Base-by-base conservation (phyloP, 306 rosid genomes). In the Gleditsia sinensis region DNA sequence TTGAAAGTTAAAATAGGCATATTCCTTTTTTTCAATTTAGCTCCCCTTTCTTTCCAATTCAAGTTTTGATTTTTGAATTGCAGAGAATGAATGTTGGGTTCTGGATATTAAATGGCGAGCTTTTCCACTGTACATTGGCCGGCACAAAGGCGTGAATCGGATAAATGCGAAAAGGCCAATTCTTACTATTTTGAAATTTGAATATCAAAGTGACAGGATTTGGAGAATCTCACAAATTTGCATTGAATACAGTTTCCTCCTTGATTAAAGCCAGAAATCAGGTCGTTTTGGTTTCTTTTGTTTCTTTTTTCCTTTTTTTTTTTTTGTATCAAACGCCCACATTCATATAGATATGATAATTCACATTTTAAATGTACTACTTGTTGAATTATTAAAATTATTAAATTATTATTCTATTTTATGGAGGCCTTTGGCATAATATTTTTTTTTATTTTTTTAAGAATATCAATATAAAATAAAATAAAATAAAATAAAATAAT, bases 31-130 rank as follows among this genome's bases (percentile, higher is more conserved):
- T 63, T 49, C 36, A 78, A 75, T 67, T 60, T 51, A 67, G 61
- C 9, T 0, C 9, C 17, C 66, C 34, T 53, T 54, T 74, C 34
- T 53, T 54, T 74, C 14, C 59, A 32, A 36, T 76, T 74, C 78
- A 60, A 75, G 75, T 75, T 85, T 79, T 67, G 78, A 81, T 78
- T 54, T 75, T 85, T 79, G 61, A 76, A 81, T 78, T 54, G 50
- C n/a, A 25, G 7, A 40, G 36, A 17, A 5, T 21, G 0, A 21
- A 9, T 62, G 42, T 61, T 53, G 0, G 20, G 10, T 70, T 70
- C 72, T 9, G n/a, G n/a, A n/a, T n/a, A 66, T 78, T 79, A 66
- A 77, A 49, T 69, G 65, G 39, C 11, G 51, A 45, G 1, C 3
- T 42, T 42, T 42, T 32, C 42, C 17, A 30, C n/a, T n/a, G 19